Conservation (phyloP, 2,329 filamentous ascomycete species). For the Fusarium virguliforme region DNA sequence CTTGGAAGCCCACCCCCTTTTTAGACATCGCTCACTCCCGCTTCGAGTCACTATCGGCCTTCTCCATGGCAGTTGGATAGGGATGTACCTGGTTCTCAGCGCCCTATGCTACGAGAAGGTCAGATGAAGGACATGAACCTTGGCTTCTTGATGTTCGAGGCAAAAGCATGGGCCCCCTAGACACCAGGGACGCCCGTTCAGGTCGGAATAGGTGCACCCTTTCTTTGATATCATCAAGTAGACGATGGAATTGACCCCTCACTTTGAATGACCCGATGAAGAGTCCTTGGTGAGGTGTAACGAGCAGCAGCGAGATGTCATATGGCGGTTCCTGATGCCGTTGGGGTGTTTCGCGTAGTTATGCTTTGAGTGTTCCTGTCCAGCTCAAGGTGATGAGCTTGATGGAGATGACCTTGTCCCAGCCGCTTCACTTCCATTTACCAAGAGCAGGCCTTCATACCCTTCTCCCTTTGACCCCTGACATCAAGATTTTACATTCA, state of each 20-base stretch:
- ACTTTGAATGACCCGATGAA: not conserved
- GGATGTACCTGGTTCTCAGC: not conserved
- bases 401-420: not conserved
- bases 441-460: too few species aligned
- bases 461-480: too few species aligned
- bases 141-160: not conserved
- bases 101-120: slow-evolving; percentile 32
- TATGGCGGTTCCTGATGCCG: not conserved
- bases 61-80: not conserved
- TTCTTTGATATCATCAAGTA: not conserved
- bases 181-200: not conserved
- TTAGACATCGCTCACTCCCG: not conserved
- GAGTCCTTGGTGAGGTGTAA: not conserved
- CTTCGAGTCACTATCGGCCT: not conserved
- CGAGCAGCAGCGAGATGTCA: not conserved
- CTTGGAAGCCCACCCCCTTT: not conserved
- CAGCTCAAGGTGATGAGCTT: not conserved
- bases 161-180: not conserved
- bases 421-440: too few species aligned
- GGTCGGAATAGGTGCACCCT: not conserved
- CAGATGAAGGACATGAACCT: slow-evolving; percentile 34
- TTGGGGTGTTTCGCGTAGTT: not conserved
- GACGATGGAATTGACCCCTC: not conserved
- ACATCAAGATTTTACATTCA: too few species aligned
- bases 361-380: not conserved